phyloP scores from a whole-genome alignment of 495 filamentous ascomycete species.

The Apodospora peruviana region DNA sequence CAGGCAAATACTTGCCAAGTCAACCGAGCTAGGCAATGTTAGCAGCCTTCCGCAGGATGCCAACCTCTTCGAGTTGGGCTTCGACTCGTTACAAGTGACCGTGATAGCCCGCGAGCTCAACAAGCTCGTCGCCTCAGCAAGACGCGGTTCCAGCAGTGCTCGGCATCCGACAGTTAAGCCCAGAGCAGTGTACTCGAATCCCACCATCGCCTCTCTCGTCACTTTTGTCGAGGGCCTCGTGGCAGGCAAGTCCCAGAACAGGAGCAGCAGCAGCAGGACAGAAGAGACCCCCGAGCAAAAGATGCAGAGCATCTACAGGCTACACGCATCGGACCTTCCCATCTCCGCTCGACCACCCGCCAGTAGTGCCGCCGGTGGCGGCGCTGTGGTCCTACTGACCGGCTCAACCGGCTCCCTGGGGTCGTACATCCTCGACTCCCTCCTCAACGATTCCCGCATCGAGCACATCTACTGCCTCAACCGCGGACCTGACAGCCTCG shows the following conservation, averaged over 20 bases:
- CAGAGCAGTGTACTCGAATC: conserved; percentile 6
- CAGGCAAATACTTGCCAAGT: background rate
- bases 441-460: conserved; percentile 22
- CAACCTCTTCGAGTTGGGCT: conserved; percentile 33
- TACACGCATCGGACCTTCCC: background rate
- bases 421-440: conserved; percentile 35
- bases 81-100: conserved; percentile 39
- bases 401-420: conserved; percentile 49
- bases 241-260: too few relatives aligned
- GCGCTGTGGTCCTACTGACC: conserved; percentile 34
- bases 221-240: background rate
- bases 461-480: conserved; percentile 44
- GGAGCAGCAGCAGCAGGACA: too few relatives aligned
- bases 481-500: conserved; percentile 30
- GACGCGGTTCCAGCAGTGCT: too few relatives aligned
- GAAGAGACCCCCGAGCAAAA: background rate
- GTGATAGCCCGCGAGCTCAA: background rate
- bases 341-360: background rate
- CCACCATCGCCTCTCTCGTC: background rate
- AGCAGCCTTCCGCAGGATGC: background rate
- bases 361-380: background rate
- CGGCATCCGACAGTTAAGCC: too few relatives aligned
- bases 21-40: background rate
- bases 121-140: conserved; percentile 16
- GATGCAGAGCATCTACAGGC: background rate